Evolutionary conservation across 768 basidiomycete species (phyloP).

Genomic region (Trichaptum fuscoviolaceum): DNA sequence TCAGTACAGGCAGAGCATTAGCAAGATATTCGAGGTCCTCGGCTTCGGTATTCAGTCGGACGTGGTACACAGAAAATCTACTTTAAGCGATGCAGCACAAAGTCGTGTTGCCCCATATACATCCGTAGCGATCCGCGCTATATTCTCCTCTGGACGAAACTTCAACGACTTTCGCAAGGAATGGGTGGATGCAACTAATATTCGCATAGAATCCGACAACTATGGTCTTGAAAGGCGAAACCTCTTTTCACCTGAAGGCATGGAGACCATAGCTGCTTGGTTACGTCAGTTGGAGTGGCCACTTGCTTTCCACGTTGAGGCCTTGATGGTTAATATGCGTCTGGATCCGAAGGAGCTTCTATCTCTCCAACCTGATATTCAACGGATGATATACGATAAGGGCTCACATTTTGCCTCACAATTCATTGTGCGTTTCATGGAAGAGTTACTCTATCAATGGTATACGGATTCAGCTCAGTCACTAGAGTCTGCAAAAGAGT

Average conservation of each 20-base stretch:
- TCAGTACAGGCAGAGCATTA: conserved; percentile 25
- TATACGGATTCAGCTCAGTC: background rate
- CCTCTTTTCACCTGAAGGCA: conserved; percentile 37
- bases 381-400: conserved; percentile 21
- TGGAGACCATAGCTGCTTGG: conserved; percentile 29
- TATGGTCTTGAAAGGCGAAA: conserved; percentile 35
- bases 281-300: conserved; percentile 36
- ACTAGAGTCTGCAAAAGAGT: background rate
- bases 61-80: background rate
- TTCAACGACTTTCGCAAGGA: conserved; percentile 30
- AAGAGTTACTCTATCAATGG: background rate
- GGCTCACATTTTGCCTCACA: conserved; percentile 32
- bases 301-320: conserved; percentile 59
- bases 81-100: conserved; percentile 22
- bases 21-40: background rate
- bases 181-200: conserved; percentile 25
- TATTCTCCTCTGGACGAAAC: conserved; percentile 33
- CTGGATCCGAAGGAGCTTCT: conserved; percentile 52
- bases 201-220: conserved; percentile 27
- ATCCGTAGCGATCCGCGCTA: conserved; percentile 47
- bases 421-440: conserved; percentile 25
- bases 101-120: conserved; percentile 43
- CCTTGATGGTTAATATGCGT: conserved; percentile 28
- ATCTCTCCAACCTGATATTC: conserved; percentile 31
- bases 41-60: no score